A percentile compares a stretch with the other conserved stretches of the same genome.
Evolutionary conservation across 495 filamentous ascomycete genomes (phyloP).

Genomic region (Endocarpon pusillum): DNA sequence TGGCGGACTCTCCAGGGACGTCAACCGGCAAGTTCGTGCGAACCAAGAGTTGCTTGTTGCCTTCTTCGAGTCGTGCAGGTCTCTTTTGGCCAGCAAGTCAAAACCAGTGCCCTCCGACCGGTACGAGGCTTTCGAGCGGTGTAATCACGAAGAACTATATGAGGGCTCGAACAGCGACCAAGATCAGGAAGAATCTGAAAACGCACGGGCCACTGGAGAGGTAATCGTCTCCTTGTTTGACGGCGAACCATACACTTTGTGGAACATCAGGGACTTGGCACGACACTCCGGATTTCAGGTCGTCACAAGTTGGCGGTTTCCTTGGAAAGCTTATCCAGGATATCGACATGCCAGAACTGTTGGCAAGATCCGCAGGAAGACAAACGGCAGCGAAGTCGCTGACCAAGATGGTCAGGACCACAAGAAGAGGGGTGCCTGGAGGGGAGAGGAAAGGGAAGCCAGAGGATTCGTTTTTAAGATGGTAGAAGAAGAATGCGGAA

Average conservation of each 20-base stretch:
- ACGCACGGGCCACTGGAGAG: conserved; percentile 31
- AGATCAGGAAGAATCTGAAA: conserved; percentile 5
- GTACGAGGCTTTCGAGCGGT: conserved; percentile 7
- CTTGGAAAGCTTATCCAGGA: conserved; percentile 55
- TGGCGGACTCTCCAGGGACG: conserved; percentile 77
- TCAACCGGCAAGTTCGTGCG: conserved; percentile 79
- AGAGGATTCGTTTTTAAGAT: conserved; percentile 66
- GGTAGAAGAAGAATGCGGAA: too few relatives aligned
- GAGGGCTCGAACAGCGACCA: conserved; percentile 10
- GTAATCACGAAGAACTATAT: conserved; percentile 12
- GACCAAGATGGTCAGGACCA: conserved; percentile 2
- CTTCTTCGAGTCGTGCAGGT: conserved; percentile 52
- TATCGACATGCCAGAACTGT: conserved; percentile 81
- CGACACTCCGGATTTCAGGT: conserved; percentile 62
- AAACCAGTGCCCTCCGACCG: conserved; percentile 13
- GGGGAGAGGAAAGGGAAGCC: conserved; percentile 57
- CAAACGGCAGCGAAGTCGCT: conserved; percentile 3
- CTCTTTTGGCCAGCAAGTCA: conserved; percentile 17
- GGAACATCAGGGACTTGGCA: conserved; percentile 80
- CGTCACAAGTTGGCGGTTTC: conserved; percentile 61
- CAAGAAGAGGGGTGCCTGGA: conserved; percentile 38
- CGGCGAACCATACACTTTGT: conserved; percentile 80
- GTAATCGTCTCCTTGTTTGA: conserved; percentile 84
- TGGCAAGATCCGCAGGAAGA: conserved; percentile 47
- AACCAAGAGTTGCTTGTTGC: conserved; percentile 80